Conservation (phyloP, 257 asterid species). For the Salvia rosmarinus region DNA sequence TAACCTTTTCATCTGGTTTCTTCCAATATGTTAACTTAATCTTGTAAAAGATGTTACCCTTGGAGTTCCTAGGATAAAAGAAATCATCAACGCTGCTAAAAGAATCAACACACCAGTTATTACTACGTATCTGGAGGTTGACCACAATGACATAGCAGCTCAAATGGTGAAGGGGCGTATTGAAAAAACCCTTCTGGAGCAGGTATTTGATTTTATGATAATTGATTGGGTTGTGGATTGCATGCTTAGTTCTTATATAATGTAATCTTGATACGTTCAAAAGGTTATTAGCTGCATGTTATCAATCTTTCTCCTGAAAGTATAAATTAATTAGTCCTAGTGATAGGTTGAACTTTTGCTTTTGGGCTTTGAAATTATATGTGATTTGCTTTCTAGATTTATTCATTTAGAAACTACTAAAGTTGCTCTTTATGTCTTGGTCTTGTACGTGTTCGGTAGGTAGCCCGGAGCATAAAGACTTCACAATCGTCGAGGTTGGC, state of each 20-base stretch:
- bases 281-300: neutral
- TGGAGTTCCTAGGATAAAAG: conserved; percentile 95
- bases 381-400: neutral
- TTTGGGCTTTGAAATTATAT: neutral
- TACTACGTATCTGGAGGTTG: conserved; percentile 57
- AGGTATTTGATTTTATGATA: conserved; percentile 49
- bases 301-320: neutral
- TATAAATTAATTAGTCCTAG: neutral
- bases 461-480: conserved; percentile 77
- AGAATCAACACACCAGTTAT: conserved; percentile 86
- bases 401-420: conserved; percentile 11
- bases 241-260: neutral
- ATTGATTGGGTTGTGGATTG: neutral
- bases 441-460: conserved; percentile 50
- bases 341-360: neutral
- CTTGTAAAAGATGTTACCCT: conserved; percentile 81
- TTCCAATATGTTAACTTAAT: conserved; percentile 50
- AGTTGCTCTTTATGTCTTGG: conserved; percentile 12
- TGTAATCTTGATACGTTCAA: neutral
- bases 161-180: conserved; percentile 73
- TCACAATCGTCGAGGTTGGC: conserved; percentile 66
- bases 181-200: conserved; percentile 81
- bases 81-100: conserved; percentile 85
- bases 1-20: conserved; percentile 20
- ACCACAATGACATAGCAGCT: conserved; percentile 52